Conservation (phyloP, 768 basidiomycete genomes). For the Amanita fuliginea region DNA sequence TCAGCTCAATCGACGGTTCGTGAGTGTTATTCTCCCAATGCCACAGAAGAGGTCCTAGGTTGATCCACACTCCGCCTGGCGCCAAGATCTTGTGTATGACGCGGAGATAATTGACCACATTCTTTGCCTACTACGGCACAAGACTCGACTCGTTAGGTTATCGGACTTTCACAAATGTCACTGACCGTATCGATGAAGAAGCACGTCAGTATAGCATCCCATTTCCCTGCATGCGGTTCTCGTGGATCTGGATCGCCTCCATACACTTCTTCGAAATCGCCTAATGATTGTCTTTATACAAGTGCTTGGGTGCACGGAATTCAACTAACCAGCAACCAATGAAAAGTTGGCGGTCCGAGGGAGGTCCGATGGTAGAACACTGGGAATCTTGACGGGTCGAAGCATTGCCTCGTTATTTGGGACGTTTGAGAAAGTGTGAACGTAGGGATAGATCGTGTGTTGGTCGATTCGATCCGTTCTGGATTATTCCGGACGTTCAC, state of each 20-base stretch:
- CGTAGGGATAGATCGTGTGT: slow-evolving; percentile 77
- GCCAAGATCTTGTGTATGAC: slow-evolving; percentile 75
- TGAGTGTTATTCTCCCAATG: slow-evolving; percentile 88
- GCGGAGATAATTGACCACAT: slow-evolving; percentile 85
- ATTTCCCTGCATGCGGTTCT: slow-evolving; percentile 65
- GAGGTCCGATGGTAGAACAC: slow-evolving; percentile 69
- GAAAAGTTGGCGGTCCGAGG: slow-evolving; percentile 61
- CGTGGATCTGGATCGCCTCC: slow-evolving; percentile 37
- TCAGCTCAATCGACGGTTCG: slow-evolving; percentile 80
- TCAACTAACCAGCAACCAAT: slow-evolving; percentile 64
- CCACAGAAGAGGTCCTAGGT: slow-evolving; percentile 91
- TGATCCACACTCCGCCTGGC: slow-evolving; percentile 88
- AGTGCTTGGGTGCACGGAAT: not conserved
- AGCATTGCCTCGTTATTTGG: slow-evolving; percentile 50
- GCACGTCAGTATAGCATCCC: slow-evolving; percentile 88
- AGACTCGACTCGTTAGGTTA: not conserved
- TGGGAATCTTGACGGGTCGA: slow-evolving; percentile 63
- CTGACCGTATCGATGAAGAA: slow-evolving; percentile 95
- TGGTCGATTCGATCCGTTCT: slow-evolving; percentile 58
- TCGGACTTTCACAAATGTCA: not conserved
- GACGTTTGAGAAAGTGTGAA: slow-evolving; percentile 88
- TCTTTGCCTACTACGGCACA: slow-evolving; percentile 56
- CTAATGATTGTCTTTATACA: slow-evolving; percentile 20
- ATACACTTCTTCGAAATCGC: slow-evolving; percentile 92
- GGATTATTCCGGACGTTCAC: slow-evolving; percentile 9